Evolutionary conservation across 1,284 basidiomycete genomes (phyloP), one percentile per base, ranked within the genome.

Genomic region (Pseudozyma tsukubaensis): DNA sequence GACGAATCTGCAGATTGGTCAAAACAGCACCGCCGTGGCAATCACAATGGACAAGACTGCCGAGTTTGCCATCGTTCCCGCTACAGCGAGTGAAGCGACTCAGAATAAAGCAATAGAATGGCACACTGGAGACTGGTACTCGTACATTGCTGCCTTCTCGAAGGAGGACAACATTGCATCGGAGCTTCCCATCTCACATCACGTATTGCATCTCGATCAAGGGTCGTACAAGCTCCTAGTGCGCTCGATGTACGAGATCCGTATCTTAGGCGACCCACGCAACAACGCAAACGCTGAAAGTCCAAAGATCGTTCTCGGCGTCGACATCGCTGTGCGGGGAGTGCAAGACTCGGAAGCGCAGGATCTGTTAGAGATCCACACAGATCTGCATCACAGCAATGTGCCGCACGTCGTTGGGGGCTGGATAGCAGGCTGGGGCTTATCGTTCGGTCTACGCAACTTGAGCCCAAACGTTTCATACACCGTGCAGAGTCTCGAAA

Each of bases 91-190:
- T 19, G 13, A n/a, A n/a, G n/a, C n/a, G n/a, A n/a, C n/a, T n/a
- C n/a, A n/a, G n/a, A n/a, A 45, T 12, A 39, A 44, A 5, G 50
- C 59, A 14, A 47, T 76, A 34, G 52, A 65, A 48, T 78, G 76
- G 74, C 65, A 74, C 45, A 73, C 51, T 1, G 76, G 74, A 19
- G 76, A 78, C 50, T 74, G 58, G 63, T 78, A 78, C 57, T 70
- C 63, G 32, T 78, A 78, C 58, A 73, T 74, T 10, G 62, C 59
- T 24, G 60, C 56, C 0, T 59, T 64, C 36, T 37, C 61, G 1
- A 47, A 51, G 7, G 58, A 76, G 29, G 52, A 50, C 34, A 11
- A 13, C 13, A 34, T 21, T 5, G 32, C 52, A 8, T 1, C 24
- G 2, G 13, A 21, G 4, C 49, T 53, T 13, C 49, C 62, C 1